Conservation (phyloP, 768 basidiomycete species). For the Pleurotus pulmonarius region DNA sequence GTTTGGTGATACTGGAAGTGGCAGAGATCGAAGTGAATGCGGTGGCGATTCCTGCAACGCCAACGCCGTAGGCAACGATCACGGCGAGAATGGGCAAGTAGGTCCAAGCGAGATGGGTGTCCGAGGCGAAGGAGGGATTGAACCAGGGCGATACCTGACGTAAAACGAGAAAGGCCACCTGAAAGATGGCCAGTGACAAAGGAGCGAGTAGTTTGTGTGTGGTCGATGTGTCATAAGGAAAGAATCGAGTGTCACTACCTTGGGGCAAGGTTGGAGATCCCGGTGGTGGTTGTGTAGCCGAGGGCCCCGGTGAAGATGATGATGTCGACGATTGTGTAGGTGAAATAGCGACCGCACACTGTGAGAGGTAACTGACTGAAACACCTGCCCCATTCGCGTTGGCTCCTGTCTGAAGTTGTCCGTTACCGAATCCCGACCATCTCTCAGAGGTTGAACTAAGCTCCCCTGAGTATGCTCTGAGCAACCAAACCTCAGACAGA, state of each 20-base stretch:
- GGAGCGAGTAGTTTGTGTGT: constrained; percentile 43
- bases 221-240: constrained; percentile 31
- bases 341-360: constrained; percentile 48
- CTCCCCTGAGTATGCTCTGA: constrained; percentile 66
- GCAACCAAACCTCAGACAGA: constrained; percentile 73
- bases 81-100: constrained; percentile 37
- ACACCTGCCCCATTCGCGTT: constrained; percentile 70
- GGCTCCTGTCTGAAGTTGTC: constrained; percentile 56
- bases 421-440: constrained; percentile 67
- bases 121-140: constrained; percentile 10
- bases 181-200: constrained; percentile 37
- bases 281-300: constrained; percentile 11
- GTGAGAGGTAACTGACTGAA: constrained; percentile 49
- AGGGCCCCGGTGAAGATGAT: constrained; percentile 19
- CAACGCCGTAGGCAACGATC: constrained; percentile 44
- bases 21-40: constrained; percentile 57
- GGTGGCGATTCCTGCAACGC: constrained; percentile 57
- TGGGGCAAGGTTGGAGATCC: constrained; percentile 9
- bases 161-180: constrained; percentile 31
- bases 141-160: constrained; percentile 20
- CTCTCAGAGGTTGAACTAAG: constrained; percentile 48
- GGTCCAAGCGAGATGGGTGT: constrained; percentile 23
- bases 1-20: constrained; percentile 23
- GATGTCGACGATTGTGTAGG: constrained; percentile 16
- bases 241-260: not conserved